Base-by-base conservation (phyloP, 441 rosid species). In the Eruca vesicaria region DNA sequence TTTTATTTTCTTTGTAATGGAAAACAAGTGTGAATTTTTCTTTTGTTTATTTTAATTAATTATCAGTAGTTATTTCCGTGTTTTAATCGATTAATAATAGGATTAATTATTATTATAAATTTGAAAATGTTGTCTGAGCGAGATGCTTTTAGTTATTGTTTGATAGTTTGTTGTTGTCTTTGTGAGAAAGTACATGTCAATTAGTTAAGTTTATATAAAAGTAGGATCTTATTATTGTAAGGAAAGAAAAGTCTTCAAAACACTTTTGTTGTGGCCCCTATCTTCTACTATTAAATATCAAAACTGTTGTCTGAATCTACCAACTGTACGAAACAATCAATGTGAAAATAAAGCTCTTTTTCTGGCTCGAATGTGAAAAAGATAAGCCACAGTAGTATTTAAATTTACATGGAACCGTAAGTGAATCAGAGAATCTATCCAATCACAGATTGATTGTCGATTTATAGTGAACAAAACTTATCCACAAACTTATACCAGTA, bases 61-160 rank as follows among this genome's bases (percentile, higher is more conserved):
- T n/a, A n/a, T 45, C 64, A 15, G 38, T 43, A 76, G 67, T 76
- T 62, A 31, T 69, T 76, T 28, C 53, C 59, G 26, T 16, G 52
- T 38, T 56, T 56, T 61, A 9, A 26, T 62, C 68, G 61, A 50
- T 67, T 58, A 58, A 58, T 55, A 26, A 36, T 73, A 36, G 53
- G 20, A 43, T 43, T 43, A 43, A 12, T 45, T 48, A 48, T 45
- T 48, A 48, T 16, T 48, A 48, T 48, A 48, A 23, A 0, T 68
- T 45, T 28, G 52, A 68, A 52, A 26, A 7, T 36, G 55, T 35
- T 26, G 29, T 57, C 57, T 23, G 43, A 38, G 15, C 31, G 14
- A 36, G 32, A 63, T 4, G 26, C 14, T 31, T 45, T 35, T 28
- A 48, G 75, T 61, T 32, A 5, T 19, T 45, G 65, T 57, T 69